phyloP scores from a whole-genome alignment of 495 filamentous ascomycete species.

The Penicillium goetzii region DNA sequence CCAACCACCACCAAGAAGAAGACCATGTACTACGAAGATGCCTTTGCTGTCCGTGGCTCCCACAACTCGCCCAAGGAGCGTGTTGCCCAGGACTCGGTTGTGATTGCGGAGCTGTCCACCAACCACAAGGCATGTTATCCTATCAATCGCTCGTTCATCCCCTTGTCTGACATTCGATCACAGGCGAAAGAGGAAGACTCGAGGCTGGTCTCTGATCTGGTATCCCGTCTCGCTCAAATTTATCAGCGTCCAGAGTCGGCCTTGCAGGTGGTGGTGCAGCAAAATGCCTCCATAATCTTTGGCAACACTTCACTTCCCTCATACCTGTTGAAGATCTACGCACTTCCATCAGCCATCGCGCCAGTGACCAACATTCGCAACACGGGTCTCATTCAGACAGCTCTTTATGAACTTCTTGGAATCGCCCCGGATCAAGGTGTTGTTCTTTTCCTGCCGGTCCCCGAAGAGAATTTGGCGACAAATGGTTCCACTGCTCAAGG shows the following conservation, averaged over 20 bases:
- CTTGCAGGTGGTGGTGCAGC: constrained; percentile 72
- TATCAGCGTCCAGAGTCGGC: constrained; percentile 72
- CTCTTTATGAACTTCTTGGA: constrained; percentile 67
- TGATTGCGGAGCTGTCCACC: constrained; percentile 82
- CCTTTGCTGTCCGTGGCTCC: constrained; percentile 58
- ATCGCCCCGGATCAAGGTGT: constrained; percentile 67
- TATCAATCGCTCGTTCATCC: neutral
- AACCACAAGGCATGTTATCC: constrained; percentile 70
- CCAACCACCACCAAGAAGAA: constrained; percentile 38
- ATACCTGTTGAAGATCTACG: constrained; percentile 77
- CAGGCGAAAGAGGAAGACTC: constrained; percentile 43
- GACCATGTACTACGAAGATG: constrained; percentile 62
- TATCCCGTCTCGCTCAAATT: constrained; percentile 68
- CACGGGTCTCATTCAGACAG: constrained; percentile 70
- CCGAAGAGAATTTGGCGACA: constrained; percentile 72
- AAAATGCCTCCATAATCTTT: constrained; percentile 75
- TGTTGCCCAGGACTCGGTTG: constrained; percentile 65
- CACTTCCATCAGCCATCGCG: constrained; percentile 67
- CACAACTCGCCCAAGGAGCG: constrained; percentile 58
- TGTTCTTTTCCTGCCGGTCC: constrained; percentile 68
- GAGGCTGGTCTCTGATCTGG: constrained; percentile 69
- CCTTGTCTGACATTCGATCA: constrained; percentile 1
- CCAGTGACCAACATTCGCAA: constrained; percentile 83
- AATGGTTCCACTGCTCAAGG: constrained; percentile 68
- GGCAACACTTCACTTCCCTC: constrained; percentile 75